phyloP scores from a whole-genome alignment of 2,329 filamentous ascomycete genomes.

The Fusarium nygamai region DNA sequence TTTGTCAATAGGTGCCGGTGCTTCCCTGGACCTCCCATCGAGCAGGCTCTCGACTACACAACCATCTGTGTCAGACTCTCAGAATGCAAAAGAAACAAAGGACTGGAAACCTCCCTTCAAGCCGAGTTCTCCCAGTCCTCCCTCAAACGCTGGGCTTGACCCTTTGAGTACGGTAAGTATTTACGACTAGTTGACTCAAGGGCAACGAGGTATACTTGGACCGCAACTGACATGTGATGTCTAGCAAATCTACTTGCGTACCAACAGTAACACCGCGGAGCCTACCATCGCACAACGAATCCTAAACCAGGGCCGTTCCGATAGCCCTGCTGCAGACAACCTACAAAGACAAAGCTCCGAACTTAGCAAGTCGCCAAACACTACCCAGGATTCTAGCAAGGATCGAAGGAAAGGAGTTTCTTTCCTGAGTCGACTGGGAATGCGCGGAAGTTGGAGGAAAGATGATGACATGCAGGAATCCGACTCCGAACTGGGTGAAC shows the following conservation, averaged over 20 bases:
- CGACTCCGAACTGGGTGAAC: constrained; percentile 75
- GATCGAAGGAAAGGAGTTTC: constrained; percentile 86
- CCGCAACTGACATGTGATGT: constrained; percentile 7
- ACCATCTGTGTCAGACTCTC: constrained; percentile 68
- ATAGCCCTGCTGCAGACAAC: constrained; percentile 59
- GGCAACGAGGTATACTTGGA: neutral
- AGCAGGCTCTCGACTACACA: constrained; percentile 44
- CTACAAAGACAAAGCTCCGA: constrained; percentile 55
- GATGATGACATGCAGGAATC: constrained; percentile 68
- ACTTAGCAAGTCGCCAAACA: constrained; percentile 49
- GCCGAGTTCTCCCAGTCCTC: constrained; percentile 38
- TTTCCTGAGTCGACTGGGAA: constrained; percentile 83
- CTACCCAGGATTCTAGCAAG: constrained; percentile 58
- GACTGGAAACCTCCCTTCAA: constrained; percentile 45
- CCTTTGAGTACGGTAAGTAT: constrained; percentile 51
- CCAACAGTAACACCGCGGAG: constrained; percentile 48
- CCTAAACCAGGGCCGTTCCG: constrained; percentile 61
- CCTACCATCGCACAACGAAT: constrained; percentile 65
- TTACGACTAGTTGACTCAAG: neutral
- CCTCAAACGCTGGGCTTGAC: constrained; percentile 47
- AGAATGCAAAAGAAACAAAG: constrained; percentile 49
- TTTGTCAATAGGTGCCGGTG: constrained; percentile 33
- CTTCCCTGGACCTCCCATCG: constrained; percentile 37
- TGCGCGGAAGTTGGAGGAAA: constrained; percentile 81
- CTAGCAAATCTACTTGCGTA: constrained; percentile 54